Evolutionary conservation across 2,329 filamentous ascomycete species (phyloP).

Genomic region (Neonectria hederae): DNA sequence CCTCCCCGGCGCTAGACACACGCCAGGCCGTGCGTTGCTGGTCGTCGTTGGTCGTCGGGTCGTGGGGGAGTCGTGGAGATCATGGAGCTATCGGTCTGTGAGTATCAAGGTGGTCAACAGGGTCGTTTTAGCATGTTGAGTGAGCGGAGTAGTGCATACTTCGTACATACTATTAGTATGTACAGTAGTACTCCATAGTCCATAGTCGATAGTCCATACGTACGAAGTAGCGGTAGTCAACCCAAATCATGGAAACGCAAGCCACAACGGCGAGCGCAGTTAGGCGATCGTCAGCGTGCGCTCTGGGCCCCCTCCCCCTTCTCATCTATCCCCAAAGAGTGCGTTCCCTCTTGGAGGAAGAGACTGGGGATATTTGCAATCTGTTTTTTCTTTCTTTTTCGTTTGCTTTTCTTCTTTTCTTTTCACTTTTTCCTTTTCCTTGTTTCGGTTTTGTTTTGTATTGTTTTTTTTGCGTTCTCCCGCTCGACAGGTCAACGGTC

Average conservation of each 20-base stretch:
- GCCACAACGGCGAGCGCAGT: constrained; percentile 4
- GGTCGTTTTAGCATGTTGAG: constrained; percentile 3
- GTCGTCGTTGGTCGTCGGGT: constrained; percentile 6
- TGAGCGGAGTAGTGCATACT: too few species aligned
- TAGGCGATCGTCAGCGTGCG: constrained; percentile 14
- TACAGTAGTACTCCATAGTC: too few species aligned
- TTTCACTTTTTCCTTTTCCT: constrained; percentile 5
- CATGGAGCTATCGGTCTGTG: not conserved
- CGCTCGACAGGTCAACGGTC: constrained; percentile 16
- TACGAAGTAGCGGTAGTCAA: too few species aligned
- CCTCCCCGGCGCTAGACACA: constrained; percentile 27
- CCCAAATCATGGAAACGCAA: not conserved
- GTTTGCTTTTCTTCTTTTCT: not conserved
- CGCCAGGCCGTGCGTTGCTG: constrained; percentile 12
- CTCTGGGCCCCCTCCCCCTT: not conserved
- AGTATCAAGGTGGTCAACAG: not conserved
- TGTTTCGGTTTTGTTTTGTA: not conserved
- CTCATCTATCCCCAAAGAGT: not conserved
- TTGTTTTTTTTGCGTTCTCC: constrained; percentile 19
- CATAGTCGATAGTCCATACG: too few species aligned
- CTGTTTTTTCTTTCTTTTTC: constrained; percentile 1
- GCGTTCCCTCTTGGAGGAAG: too few species aligned
- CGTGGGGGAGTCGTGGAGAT: constrained; percentile 15
- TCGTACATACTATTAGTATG: too few species aligned
- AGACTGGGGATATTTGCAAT: not conserved